Conservation (phyloP, 2,329 filamentous ascomycete species). For the Davidsoniella eucalypti region DNA sequence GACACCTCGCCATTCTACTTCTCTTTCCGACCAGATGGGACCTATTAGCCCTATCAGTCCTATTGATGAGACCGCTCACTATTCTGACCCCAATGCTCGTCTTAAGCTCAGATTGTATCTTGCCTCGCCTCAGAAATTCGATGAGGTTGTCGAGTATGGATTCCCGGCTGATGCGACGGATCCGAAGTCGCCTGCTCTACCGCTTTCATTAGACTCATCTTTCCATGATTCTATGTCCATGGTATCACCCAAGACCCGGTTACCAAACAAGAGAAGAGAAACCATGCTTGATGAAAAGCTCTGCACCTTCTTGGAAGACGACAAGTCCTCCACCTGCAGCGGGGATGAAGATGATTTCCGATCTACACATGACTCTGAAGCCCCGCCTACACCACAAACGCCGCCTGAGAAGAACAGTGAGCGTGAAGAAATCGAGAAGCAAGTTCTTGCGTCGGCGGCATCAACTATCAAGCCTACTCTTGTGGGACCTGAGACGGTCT, state of each 20-base stretch:
- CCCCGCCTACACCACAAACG: conserved; percentile 38
- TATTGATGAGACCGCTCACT: conserved; percentile 65
- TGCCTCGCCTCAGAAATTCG: conserved; percentile 83
- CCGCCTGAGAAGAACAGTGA: neutral
- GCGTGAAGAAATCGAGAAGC: conserved; percentile 22
- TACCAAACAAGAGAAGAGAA: conserved; percentile 18
- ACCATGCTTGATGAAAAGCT: conserved; percentile 16
- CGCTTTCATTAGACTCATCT: conserved; percentile 1
- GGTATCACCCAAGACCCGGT: conserved; percentile 13
- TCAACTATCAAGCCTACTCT: neutral
- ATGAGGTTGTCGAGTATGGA: conserved; percentile 86
- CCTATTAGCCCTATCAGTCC: conserved; percentile 16
- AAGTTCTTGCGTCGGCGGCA: conserved; percentile 14
- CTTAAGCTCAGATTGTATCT: conserved; percentile 74
- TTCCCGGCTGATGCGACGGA: conserved; percentile 46
- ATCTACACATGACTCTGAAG: conserved; percentile 41
- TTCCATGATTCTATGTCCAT: conserved; percentile 6
- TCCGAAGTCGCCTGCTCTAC: conserved; percentile 14
- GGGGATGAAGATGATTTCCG: conserved; percentile 24
- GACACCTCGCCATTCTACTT: conserved; percentile 21
- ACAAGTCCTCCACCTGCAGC: conserved; percentile 37
- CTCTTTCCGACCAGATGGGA: conserved; percentile 7
- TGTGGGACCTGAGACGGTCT: neutral
- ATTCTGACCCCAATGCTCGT: conserved; percentile 77
- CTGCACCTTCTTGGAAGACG: conserved; percentile 18